Conservation (phyloP, 306 rosid genomes). For the Comarum palustre region DNA sequence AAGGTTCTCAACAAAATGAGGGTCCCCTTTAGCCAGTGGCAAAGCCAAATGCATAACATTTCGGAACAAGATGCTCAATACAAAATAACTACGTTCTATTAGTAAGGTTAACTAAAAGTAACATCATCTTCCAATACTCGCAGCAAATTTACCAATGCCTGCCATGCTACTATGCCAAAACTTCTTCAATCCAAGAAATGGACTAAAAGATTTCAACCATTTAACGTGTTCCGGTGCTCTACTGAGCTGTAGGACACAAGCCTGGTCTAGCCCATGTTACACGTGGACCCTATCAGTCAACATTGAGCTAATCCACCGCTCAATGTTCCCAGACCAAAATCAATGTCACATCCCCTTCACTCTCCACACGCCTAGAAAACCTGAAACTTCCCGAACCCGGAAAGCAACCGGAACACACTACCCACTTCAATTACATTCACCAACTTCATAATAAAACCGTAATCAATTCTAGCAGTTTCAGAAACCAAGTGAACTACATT, state of each 20-base stretch:
- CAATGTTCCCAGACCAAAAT: not conserved
- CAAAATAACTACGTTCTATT: not conserved
- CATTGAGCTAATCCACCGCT: not conserved
- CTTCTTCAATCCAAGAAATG: not conserved
- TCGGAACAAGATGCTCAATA: not conserved
- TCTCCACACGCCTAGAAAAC: not conserved
- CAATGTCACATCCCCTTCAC: not conserved
- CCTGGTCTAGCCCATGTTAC: not conserved
- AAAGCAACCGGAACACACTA: not conserved
- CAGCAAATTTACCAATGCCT: not conserved
- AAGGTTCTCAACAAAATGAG: not conserved
- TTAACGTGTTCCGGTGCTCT: not conserved
- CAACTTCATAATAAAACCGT: not conserved
- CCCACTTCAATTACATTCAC: not conserved
- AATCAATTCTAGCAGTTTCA: not conserved
- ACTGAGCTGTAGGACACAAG: constrained; percentile 1
- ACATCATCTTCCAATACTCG: not conserved
- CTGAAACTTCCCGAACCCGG: not conserved
- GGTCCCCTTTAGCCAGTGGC: not conserved
- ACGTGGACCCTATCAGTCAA: constrained; percentile 9
- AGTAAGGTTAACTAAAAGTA: not conserved
- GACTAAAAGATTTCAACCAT: not conserved
- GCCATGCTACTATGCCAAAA: not conserved
- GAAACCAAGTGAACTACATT: not conserved
- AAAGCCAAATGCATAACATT: not conserved